Evolutionary conservation across 2,329 filamentous ascomycete genomes (phyloP), one percentile per base, ranked within the genome.

Genomic region (Rutstroemia sydowiana): DNA sequence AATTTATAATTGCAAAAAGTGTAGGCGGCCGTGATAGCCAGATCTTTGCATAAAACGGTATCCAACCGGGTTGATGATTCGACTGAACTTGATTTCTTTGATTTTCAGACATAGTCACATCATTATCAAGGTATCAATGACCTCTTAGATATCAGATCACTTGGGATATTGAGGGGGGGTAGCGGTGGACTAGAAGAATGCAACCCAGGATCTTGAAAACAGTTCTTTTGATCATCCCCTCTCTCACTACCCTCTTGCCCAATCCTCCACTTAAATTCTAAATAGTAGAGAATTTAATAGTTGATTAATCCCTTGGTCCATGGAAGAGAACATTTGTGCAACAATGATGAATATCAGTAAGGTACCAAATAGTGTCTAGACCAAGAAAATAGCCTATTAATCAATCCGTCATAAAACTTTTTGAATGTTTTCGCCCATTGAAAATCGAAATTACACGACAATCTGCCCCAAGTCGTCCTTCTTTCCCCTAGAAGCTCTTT

Each of bases 41-140:
- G 42, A 45, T 45, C 48, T 45, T 18, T n/a, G 41, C 41, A 51
- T 51, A 39, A 51, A 37, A 34, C 32, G 48, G 48, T 51, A 51
- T 41, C 41, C 48, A 39, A 51, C 41, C 48, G 48, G 48, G 16
- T 39, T 13, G 28, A 26, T 23, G 30, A 32, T 26, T 48, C 23
- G 34, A 30, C 14, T 37, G 32, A 11, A 41, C 6, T 3, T 16
- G n/a, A 10, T 18, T 11, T 11, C 18, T 8, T 41, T 20, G 7
- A 7, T 7, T 32, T 32, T 32, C 20, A 13, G 6, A 41, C 20
- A 18, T 37, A 37, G 1, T 18, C 34, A 37, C n/a, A 8, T 16
- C 13, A 37, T 37, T 14, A 37, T 5, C n/a, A 14, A 16, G n/a
- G 34, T 13, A 9, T 14, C 34, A 16, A 37, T 18, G 18, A 37